Percentiles rank a stretch among this genome's conserved stretches.
phyloP scores from a whole-genome alignment of 208 protist genomes.

The Leishmania braziliensis region DNA sequence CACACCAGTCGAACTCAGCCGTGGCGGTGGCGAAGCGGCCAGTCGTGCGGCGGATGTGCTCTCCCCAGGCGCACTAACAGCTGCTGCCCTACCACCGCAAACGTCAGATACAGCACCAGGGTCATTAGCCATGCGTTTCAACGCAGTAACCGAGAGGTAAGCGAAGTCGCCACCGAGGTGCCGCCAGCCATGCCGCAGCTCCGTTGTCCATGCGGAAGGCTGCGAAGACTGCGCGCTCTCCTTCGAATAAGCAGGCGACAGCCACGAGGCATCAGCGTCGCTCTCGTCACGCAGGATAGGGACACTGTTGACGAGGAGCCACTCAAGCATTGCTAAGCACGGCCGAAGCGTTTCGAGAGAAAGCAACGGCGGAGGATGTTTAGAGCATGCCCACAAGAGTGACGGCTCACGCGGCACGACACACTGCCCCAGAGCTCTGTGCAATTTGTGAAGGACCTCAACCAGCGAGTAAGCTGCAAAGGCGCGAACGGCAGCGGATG shows the following conservation, averaged over 20 bases:
- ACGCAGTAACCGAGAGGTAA: background rate
- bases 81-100: background rate
- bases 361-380: background rate
- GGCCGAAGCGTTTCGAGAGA: background rate
- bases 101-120: background rate
- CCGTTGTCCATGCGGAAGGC: constrained; percentile 2
- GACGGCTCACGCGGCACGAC: background rate
- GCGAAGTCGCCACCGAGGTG: constrained; percentile 1
- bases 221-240: background rate
- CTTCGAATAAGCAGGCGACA: background rate
- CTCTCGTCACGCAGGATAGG: background rate
- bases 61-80: background rate
- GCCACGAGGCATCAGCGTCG: background rate
- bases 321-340: constrained; percentile 14
- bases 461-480: constrained; percentile 9
- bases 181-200: constrained; percentile 5
- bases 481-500: background rate
- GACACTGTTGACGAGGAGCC: constrained; percentile 15
- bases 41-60: no score
- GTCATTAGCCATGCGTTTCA: background rate
- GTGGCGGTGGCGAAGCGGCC: background rate
- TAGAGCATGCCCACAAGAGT: background rate
- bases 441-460: constrained; percentile 1
- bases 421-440: background rate
- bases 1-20: background rate